Evolutionary conservation across 129 eudicot species (phyloP).

Genomic region (Smallanthus sonchifolius): DNA sequence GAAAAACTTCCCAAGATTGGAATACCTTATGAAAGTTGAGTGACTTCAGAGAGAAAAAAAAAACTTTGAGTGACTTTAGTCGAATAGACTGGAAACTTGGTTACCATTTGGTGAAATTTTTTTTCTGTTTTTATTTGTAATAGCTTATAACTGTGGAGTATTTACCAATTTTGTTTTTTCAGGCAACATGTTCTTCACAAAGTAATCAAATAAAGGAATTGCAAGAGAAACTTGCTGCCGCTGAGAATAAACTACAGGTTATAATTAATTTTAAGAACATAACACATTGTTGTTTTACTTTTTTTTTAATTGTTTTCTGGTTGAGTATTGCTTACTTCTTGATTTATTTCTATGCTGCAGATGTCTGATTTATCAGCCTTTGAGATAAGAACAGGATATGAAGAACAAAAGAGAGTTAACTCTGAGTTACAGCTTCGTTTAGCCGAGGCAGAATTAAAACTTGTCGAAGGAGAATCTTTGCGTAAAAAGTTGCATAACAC

Average conservation of each 20-base stretch:
- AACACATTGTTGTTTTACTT: not conserved
- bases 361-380: constrained; percentile 65
- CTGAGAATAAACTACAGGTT: constrained; percentile 78
- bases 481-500: constrained; percentile 95
- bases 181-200: constrained; percentile 69
- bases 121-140: not conserved
- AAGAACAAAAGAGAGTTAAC: constrained; percentile 57
- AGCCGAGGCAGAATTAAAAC: constrained; percentile 74
- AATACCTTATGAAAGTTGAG: no score
- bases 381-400: constrained; percentile 73
- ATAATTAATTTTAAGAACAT: not conserved
- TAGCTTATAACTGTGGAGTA: not conserved
- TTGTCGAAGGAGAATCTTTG: constrained; percentile 79
- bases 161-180: constrained; percentile 15
- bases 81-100: no score
- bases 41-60: no score
- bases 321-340: not conserved
- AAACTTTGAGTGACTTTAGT: no score
- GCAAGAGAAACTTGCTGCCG: constrained; percentile 65
- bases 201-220: constrained; percentile 47
- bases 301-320: not conserved
- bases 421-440: constrained; percentile 59
- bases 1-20: no score
- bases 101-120: not conserved
- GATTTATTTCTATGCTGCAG: constrained; percentile 27